phyloP scores from a whole-genome alignment of 2,329 filamentous ascomycete genomes.

The Aureobasidium sp. region DNA sequence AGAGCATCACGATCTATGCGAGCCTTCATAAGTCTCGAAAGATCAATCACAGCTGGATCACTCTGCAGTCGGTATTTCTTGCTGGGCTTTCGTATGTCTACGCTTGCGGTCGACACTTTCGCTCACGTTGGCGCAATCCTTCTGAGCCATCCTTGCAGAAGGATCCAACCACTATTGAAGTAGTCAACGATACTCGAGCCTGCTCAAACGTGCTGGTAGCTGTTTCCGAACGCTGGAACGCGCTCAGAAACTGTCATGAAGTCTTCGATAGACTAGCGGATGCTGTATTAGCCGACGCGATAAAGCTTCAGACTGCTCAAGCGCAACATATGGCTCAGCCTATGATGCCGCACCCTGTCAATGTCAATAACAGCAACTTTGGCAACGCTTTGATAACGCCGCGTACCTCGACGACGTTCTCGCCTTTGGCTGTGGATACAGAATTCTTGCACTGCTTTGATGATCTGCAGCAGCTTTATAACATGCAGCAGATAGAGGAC shows the following conservation, averaged over 20 bases:
- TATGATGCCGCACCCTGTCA: background rate
- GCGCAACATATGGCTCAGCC: background rate
- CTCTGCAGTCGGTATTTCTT: conserved; percentile 41
- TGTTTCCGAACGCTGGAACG: conserved; percentile 36
- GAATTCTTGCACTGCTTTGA: conserved; percentile 33
- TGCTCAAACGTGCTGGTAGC: conserved; percentile 40
- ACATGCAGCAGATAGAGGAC: conserved; percentile 21
- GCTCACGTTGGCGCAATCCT: conserved; percentile 13
- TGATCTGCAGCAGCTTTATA: conserved; percentile 21
- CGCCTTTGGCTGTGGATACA: conserved; percentile 28
- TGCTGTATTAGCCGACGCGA: conserved; percentile 33
- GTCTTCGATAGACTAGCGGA: conserved; percentile 37
- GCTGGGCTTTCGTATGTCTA: conserved; percentile 39
- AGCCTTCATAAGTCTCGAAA: conserved; percentile 36
- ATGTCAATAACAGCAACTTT: background rate
- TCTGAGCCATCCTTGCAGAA: conserved; percentile 17
- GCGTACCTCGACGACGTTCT: background rate
- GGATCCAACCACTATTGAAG: conserved; percentile 33
- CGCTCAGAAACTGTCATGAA: conserved; percentile 33
- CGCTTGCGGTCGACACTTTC: conserved; percentile 33
- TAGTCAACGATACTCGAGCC: conserved; percentile 35
- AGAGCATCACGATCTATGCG: conserved; percentile 36
- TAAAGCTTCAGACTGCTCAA: conserved; percentile 23
- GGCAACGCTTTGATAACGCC: background rate
- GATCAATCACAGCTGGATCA: conserved; percentile 44